These are phyloP conservation scores for Cryptococcus maquisensis DNA, from an alignment of 1,284 basidiomycete species.

Conservation along the genomic window DNA sequence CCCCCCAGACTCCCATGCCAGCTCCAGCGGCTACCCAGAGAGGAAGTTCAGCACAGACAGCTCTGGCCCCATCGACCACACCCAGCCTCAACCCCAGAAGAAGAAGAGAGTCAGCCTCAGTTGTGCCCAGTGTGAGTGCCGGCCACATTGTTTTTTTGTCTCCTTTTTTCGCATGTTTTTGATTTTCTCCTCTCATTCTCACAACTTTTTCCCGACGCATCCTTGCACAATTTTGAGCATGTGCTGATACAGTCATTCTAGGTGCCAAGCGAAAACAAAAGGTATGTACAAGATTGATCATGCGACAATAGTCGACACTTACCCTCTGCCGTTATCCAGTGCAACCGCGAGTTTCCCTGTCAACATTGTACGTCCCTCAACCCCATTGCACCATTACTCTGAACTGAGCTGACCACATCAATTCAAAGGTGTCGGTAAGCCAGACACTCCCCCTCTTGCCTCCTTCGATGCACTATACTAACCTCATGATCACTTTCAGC, in stretches of 20 bases:
- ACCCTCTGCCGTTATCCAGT: constrained; percentile 20
- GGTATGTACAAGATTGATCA: constrained; percentile 15
- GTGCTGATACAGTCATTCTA: constrained; percentile 11
- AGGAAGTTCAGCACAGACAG: constrained; percentile 19
- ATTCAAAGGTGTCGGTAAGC: constrained; percentile 25
- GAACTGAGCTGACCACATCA: constrained; percentile 3
- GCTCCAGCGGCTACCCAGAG: constrained; percentile 12
- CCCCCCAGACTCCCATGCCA: constrained; percentile 8
- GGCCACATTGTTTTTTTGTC: neutral
- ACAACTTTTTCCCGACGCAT: neutral
- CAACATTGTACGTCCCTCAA: constrained; percentile 42
- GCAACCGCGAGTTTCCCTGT: constrained; percentile 49
- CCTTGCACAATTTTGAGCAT: neutral
- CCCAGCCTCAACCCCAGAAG: constrained; percentile 22
- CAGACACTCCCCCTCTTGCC: neutral
- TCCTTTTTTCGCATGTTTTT: neutral
- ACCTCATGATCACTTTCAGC: constrained; percentile 17
- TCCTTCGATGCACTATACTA: neutral
- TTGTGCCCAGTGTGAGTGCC: constrained; percentile 48
- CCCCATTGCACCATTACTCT: neutral
- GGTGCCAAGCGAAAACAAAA: constrained; percentile 48
- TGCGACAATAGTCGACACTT: neutral
- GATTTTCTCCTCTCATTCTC: neutral
- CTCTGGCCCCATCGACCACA: constrained; percentile 1
- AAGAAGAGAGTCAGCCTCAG: constrained; percentile 49